phyloP scores from a whole-genome alignment of 1,284 basidiomycete genomes.

The Baeospora myosura region DNA sequence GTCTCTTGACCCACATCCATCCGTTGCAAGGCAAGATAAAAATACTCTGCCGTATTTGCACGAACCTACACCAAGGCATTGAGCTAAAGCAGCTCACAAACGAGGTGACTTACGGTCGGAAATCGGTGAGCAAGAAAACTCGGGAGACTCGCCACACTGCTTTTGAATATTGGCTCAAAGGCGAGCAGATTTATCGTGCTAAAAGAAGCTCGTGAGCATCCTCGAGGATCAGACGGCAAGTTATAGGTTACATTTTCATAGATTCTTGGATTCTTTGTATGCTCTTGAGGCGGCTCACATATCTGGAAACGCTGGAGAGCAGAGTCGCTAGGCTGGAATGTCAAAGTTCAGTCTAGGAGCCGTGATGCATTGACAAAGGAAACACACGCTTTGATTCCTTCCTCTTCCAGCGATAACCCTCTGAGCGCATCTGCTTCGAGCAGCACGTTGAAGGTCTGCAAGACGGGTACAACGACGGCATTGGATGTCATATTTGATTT shows the following conservation, averaged over 20 bases:
- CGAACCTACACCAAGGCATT: slow-evolving; percentile 48
- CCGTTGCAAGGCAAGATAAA: slow-evolving; percentile 70
- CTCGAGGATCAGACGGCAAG: slow-evolving; percentile 6
- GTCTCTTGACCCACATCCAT: slow-evolving; percentile 58
- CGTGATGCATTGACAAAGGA: slow-evolving; percentile 6
- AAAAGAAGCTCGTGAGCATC: slow-evolving; percentile 3
- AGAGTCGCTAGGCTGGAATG: slow-evolving; percentile 35
- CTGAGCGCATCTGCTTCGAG: slow-evolving; percentile 58
- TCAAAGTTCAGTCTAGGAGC: slow-evolving; percentile 10
- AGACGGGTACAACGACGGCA: slow-evolving; percentile 65
- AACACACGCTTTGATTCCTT: slow-evolving; percentile 45
- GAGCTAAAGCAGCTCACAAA: slow-evolving; percentile 8
- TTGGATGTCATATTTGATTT: slow-evolving; percentile 56
- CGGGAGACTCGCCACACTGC: slow-evolving; percentile 41
- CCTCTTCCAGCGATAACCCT: slow-evolving; percentile 33
- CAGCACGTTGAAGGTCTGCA: slow-evolving; percentile 69
- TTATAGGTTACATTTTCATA: slow-evolving; percentile 76
- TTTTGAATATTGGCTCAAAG: slow-evolving; percentile 37
- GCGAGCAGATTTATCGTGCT: slow-evolving; percentile 62
- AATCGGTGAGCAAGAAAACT: slow-evolving; percentile 71
- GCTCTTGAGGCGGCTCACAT: slow-evolving; percentile 66
- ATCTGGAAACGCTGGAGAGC: slow-evolving; percentile 48
- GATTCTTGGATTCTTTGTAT: slow-evolving; percentile 69
- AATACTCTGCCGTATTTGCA: slow-evolving; percentile 69
- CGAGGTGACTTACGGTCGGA: slow-evolving; percentile 53